Evolutionary conservation across 2,329 filamentous ascomycete genomes (phyloP).

Genomic region (Aaosphaeria pasadenensis): DNA sequence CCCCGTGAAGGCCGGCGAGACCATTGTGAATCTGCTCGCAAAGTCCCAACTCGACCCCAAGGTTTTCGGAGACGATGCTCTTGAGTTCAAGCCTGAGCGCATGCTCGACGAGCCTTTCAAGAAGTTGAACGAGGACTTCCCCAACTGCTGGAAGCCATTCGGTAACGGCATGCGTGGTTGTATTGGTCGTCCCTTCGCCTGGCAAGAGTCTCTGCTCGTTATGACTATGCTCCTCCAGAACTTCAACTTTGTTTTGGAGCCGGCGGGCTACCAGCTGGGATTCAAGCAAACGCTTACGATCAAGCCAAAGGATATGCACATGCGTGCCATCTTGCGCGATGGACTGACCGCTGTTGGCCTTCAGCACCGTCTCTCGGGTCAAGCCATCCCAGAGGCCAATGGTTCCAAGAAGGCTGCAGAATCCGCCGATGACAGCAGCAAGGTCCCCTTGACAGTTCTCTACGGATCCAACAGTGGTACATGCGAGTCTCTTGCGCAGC

Average conservation of each 20-base stretch:
- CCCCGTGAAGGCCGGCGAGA: slow-evolving; percentile 28
- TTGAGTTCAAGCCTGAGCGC: slow-evolving; percentile 46
- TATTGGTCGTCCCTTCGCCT: slow-evolving; percentile 54
- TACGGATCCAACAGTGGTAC: slow-evolving; percentile 43
- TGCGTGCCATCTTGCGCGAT: slow-evolving; percentile 33
- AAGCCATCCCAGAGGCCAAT: slow-evolving; percentile 9
- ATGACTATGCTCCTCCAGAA: slow-evolving; percentile 44
- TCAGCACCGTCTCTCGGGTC: slow-evolving; percentile 22
- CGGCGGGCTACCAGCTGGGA: slow-evolving; percentile 42
- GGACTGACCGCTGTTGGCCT: slow-evolving; percentile 28
- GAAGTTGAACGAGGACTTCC: slow-evolving; percentile 35
- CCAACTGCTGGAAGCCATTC: slow-evolving; percentile 52
- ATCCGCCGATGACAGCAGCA: slow-evolving; percentile 9
- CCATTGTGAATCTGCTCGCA: slow-evolving; percentile 28
- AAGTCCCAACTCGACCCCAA: slow-evolving; percentile 41
- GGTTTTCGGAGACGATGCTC: slow-evolving; percentile 45
- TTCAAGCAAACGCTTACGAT: slow-evolving; percentile 46
- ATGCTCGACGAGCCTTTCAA: slow-evolving; percentile 45
- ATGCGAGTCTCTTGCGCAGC: slow-evolving; percentile 40
- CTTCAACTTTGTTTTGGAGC: slow-evolving; percentile 43
- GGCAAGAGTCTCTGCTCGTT: slow-evolving; percentile 51
- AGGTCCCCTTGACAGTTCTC: slow-evolving; percentile 33
- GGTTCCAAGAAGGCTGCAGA: slow-evolving; percentile 4
- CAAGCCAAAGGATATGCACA: slow-evolving; percentile 42
- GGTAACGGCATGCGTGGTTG: slow-evolving; percentile 53